Evolutionary conservation across 192 early-diverging fungal species (phyloP).

Genomic region (Mortierella hygrophila): DNA sequence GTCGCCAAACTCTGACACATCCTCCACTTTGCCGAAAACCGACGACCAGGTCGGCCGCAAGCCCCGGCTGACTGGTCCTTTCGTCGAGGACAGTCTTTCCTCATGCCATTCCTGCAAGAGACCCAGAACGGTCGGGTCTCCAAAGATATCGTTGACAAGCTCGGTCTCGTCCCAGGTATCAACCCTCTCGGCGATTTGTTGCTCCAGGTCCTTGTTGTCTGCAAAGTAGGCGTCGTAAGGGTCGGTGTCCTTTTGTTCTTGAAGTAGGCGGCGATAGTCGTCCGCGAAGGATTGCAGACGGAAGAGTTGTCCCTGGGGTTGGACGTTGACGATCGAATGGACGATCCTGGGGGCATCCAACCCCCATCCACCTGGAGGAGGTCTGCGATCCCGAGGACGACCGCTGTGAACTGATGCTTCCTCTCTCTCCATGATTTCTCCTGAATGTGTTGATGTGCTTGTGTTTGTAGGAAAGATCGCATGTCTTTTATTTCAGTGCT

Average conservation of each 20-base stretch:
- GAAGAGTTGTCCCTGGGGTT: constrained; percentile 34
- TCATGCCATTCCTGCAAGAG: constrained; percentile 43
- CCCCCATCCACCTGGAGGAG: not conserved
- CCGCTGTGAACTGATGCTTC: constrained; percentile 9
- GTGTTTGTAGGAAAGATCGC: not conserved
- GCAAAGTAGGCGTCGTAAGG: constrained; percentile 36
- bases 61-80: not conserved
- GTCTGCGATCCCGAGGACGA: not conserved
- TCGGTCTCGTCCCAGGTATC: constrained; percentile 19
- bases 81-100: not conserved
- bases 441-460: not conserved
- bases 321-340: constrained; percentile 18
- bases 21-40: constrained; percentile 28
- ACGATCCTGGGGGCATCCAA: not conserved
- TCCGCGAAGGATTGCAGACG: constrained; percentile 12
- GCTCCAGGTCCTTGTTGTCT: constrained; percentile 12
- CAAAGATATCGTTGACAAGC: constrained; percentile 27
- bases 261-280: constrained; percentile 10
- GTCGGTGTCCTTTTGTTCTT: constrained; percentile 19
- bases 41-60: constrained; percentile 47
- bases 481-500: not conserved
- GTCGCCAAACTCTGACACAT: constrained; percentile 36
- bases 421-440: not conserved
- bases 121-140: constrained; percentile 37
- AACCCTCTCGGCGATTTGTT: constrained; percentile 8